These are phyloP conservation scores for Talaromyces liani DNA, from an alignment of 495 filamentous ascomycete genomes.

Conservation along the genomic window DNA sequence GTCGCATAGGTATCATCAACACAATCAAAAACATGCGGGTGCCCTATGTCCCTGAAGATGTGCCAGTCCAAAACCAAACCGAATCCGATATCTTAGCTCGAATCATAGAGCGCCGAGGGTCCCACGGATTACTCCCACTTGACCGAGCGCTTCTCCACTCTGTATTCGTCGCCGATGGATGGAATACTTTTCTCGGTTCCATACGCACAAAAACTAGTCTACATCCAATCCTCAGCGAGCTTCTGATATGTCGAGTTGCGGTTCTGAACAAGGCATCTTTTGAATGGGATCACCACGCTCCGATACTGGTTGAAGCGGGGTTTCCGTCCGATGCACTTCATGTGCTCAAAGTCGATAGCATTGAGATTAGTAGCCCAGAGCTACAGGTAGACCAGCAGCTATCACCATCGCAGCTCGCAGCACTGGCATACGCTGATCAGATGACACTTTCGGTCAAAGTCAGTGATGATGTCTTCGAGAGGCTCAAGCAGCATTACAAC, in stretches of 20 bases:
- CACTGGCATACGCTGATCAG: neutral
- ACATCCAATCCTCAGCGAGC: neutral
- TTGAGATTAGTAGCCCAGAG: neutral
- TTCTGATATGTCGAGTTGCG: neutral
- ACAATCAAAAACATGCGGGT: neutral
- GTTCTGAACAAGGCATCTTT: neutral
- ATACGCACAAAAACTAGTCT: neutral
- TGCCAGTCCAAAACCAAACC: neutral
- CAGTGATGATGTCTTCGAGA: neutral
- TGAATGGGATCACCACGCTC: neutral
- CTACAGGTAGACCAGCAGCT: neutral
- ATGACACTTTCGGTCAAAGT: neutral
- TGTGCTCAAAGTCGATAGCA: neutral
- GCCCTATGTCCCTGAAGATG: neutral
- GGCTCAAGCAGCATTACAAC: slow-evolving; percentile 27
- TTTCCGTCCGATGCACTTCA: neutral
- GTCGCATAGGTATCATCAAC: too few species aligned
- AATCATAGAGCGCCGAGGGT: neutral
- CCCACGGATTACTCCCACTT: neutral
- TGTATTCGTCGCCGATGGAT: neutral
- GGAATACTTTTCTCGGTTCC: neutral
- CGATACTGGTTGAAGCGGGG: neutral
- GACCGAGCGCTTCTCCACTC: neutral
- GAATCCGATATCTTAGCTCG: neutral
- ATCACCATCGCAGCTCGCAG: neutral